Base-by-base conservation (phyloP, 1,139 yeast genomes). In the Yamadazyma pseudoaaseri region DNA sequence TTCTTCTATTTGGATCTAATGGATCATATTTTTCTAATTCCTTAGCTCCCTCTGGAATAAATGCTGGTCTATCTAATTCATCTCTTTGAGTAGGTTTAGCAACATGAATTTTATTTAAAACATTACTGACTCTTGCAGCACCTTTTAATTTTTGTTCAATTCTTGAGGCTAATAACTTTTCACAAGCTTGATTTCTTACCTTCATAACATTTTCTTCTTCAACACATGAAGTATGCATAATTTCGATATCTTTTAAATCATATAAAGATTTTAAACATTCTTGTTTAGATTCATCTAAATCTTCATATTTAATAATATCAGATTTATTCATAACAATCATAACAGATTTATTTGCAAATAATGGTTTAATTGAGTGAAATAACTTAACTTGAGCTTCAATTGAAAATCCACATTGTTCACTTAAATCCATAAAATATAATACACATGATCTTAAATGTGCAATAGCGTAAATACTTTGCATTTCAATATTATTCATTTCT, bases 401-500 rank as follows among this genome's bases (percentile, higher is more conserved):
- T 20, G 96, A 81, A 70, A 90, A 92, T 32, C 99, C 98, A 79
- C 99, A 92, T 73, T 90, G 97, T 70, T 94, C 99, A 24, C 96
- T 85, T 49, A 92, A 76, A 73, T 92, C 99, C 98, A 92, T 92
- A 56, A 92, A 92, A 68, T 94, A 92, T 54, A 94, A 67, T 30
- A 92, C 96, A 63, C 97, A 87, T 16, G 97, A 89, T 58, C 98
- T 79, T 62, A 92, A 79, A 65, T 92, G 98, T 25, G 98, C 98
- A 73, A 92, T 87, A 42, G 98, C 98, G 56, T 94, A 92, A 56
- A 92, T 90, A 37, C 96, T 84, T 70, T 92, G 99, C 98, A 92
- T 92, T 72, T 92, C 99, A 62, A 92, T 94, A 66, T 94, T 92
- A 71, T 90, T 94, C 99, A 92, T 94, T 61, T 92, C 97, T 63